Conservation (phyloP, 345 rosid species). For the Murraya paniculata region DNA sequence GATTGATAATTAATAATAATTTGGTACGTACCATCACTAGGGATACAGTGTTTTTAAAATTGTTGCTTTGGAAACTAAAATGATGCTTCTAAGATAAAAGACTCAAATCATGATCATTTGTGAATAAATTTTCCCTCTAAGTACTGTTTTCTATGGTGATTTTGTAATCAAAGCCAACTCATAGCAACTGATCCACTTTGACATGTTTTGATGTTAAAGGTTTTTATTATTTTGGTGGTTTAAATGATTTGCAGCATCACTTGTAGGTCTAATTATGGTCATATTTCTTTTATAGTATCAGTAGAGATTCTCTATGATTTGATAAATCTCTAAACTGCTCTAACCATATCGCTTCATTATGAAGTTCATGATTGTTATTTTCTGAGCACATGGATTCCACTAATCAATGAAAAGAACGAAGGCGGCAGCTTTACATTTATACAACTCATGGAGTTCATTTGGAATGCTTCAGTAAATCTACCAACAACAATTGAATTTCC, state of each 20-base stretch:
- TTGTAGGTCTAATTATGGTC: neutral
- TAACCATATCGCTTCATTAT: neutral
- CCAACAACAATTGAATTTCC: neutral
- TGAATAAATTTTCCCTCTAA: neutral
- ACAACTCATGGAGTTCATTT: neutral
- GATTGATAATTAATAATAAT: neutral
- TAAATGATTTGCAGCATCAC: neutral
- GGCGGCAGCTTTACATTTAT: neutral
- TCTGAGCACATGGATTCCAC: neutral
- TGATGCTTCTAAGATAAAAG: neutral
- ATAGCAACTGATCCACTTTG: neutral
- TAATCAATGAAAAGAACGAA: neutral
- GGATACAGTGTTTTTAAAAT: neutral
- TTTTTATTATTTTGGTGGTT: no score
- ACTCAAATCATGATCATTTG: neutral
- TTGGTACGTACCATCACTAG: neutral
- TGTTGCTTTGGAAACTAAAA: neutral
- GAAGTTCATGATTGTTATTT: neutral
- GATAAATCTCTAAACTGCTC: neutral
- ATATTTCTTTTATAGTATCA: neutral
- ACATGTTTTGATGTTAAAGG: neutral
- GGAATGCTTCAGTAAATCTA: neutral
- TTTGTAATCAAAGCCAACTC: neutral
- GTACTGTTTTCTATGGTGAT: neutral
- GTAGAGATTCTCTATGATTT: neutral